Percentiles rank a stretch among this genome's conserved stretches.
phyloP scores from a whole-genome alignment of 2,329 filamentous ascomycete genomes.

The Lojkania enalia region DNA sequence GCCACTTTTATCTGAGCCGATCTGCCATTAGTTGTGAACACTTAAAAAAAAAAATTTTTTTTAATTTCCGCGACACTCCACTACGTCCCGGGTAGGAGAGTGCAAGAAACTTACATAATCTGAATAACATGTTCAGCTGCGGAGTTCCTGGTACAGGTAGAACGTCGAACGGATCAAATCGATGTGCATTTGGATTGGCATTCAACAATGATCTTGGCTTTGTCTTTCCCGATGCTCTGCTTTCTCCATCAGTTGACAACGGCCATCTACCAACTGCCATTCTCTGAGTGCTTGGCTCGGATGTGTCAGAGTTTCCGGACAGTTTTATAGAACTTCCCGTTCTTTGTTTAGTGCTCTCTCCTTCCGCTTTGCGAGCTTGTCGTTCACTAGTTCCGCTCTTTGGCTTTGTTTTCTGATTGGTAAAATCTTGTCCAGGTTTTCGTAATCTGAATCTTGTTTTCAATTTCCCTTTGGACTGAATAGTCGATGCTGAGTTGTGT shows the following conservation, averaged over 20 bases:
- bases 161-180: slow-evolving; percentile 30
- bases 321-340: background rate
- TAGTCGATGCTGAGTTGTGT: slow-evolving; percentile 24
- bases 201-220: slow-evolving; percentile 9
- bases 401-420: slow-evolving; percentile 2
- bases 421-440: slow-evolving; percentile 13
- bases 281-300: background rate
- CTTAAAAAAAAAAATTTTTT: too few relatives aligned
- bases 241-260: background rate
- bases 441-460: slow-evolving; percentile 28
- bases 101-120: slow-evolving; percentile 25
- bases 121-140: slow-evolving; percentile 25
- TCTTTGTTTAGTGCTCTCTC: slow-evolving; percentile 1
- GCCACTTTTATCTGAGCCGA: slow-evolving; percentile 18
- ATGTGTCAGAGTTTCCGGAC: background rate
- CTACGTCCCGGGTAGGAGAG: too few relatives aligned
- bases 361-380: background rate
- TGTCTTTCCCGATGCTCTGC: background rate
- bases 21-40: slow-evolving; percentile 5
- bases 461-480: slow-evolving; percentile 22
- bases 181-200: slow-evolving; percentile 17
- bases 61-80: too few relatives aligned
- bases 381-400: slow-evolving; percentile 2
- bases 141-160: slow-evolving; percentile 26
- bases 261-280: slow-evolving; percentile 1